A percentile compares a stretch with the other conserved stretches of the same genome.
phyloP scores from a whole-genome alignment of 306 rosid genomes.

The Echinosophora koreensis region DNA sequence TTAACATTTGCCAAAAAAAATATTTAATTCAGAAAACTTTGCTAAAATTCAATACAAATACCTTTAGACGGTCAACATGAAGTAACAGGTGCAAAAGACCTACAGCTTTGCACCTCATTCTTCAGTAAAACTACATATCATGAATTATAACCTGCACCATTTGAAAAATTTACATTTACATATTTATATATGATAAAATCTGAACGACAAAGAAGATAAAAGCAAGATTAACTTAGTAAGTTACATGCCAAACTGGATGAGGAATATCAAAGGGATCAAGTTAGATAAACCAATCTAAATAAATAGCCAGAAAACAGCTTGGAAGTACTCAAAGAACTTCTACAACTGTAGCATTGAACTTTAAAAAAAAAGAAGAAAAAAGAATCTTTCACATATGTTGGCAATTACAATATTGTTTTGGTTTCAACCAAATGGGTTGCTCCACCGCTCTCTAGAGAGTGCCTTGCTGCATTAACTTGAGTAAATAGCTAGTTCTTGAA shows the following conservation, averaged over 20 bases:
- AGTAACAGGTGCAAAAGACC: slow-evolving; percentile 44
- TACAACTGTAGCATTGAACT: slow-evolving; percentile 35
- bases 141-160: slow-evolving; percentile 58
- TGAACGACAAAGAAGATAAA: slow-evolving; percentile 16
- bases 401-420: slow-evolving; percentile 30
- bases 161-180: slow-evolving; percentile 27
- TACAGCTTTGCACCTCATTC: slow-evolving; percentile 54
- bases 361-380: neutral
- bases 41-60: slow-evolving; percentile 6
- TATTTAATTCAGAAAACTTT: neutral
- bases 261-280: slow-evolving; percentile 35
- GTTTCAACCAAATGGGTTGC: slow-evolving; percentile 14
- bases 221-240: slow-evolving; percentile 18
- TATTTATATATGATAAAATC: slow-evolving; percentile 28
- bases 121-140: slow-evolving; percentile 52
- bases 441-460: slow-evolving; percentile 5
- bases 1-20: too few relatives aligned
- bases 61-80: slow-evolving; percentile 36
- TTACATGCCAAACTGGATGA: slow-evolving; percentile 19
- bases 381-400: slow-evolving; percentile 42
- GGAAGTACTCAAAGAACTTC: slow-evolving; percentile 25
- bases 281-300: slow-evolving; percentile 44
- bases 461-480: slow-evolving; percentile 37
- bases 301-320: slow-evolving; percentile 28
- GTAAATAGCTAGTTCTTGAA: slow-evolving; percentile 47